Base-by-base conservation (phyloP, 2,329 filamentous ascomycete species). In the Botryotinia globosa region DNA sequence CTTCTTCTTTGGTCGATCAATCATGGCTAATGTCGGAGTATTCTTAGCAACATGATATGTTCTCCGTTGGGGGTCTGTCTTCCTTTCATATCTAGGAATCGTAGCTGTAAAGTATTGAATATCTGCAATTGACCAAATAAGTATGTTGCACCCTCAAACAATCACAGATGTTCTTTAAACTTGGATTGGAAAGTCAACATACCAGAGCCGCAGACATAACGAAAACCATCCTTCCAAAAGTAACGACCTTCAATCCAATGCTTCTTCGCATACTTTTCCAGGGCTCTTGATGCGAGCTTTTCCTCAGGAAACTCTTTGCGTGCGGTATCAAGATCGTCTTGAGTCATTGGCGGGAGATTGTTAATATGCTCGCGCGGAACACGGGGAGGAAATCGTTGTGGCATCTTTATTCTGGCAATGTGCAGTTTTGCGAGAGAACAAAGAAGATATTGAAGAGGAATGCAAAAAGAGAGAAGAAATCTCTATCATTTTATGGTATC, bases 161-260 rank as follows among this genome's bases (percentile, higher is more conserved):
- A 37, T 25, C 4, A 2, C 0, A 54, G 12, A 7, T 14, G 3
- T n/a, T 14, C 6, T 4, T 4, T 18, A 10, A 32, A 20, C n/a
- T 44, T n/a, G 16, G 16, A 44, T 29, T 12, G 22, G 32, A 37
- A n/a, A 66, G 22, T 37, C 16, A 32, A 32, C 18, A 58, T 42
- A 68, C 65, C 34, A 25, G 34, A 7, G 8, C 48, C 65, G 12
- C 48, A 42, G 22, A 68, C 18, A 10, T 44, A 32, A 42, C 48
- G 45, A 32, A 68, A 58, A 1, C 7, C 20, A 54, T 58, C n/a
- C 9, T 58, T 58, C 65, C 65, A 68, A n/a, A 68, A 68, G 20
- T 58, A 68, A 8, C 37, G 65, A 3, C 1, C 34, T 32, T 44
- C 9, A 42, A 66, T 51, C 65, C 65, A 58, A 20, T 54, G 25